phyloP scores from a whole-genome alignment of 2,329 filamentous ascomycete species.

The Scorias spongiosa region DNA sequence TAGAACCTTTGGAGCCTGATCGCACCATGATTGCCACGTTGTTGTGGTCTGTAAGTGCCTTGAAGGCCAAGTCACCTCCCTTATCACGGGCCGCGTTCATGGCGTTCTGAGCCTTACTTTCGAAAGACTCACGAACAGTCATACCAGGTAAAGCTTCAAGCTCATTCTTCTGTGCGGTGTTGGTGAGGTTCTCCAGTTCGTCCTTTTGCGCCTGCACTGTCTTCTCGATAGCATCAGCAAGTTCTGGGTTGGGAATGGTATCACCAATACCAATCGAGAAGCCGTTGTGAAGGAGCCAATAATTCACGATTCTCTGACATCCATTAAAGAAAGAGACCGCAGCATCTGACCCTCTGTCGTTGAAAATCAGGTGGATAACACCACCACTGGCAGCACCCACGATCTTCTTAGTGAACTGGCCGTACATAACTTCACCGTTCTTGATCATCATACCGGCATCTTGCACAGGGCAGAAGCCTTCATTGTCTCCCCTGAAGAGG shows the following conservation, averaged over 20 bases:
- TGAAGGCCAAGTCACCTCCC: conserved; percentile 81
- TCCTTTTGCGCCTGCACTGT: conserved; percentile 71
- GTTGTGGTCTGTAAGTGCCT: conserved; percentile 87
- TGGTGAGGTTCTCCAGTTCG: conserved; percentile 62
- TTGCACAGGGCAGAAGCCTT: conserved; percentile 43
- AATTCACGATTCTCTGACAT: conserved; percentile 84
- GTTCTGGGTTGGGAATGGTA: conserved; percentile 77
- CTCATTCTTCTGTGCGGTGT: conserved; percentile 65
- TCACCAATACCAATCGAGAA: conserved; percentile 98
- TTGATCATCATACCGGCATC: conserved; percentile 74
- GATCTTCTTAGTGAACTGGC: conserved; percentile 82
- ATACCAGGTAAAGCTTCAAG: conserved; percentile 93
- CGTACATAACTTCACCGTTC: conserved; percentile 78
- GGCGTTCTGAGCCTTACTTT: conserved; percentile 88
- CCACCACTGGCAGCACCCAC: conserved; percentile 81
- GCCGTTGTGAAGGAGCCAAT: conserved; percentile 92
- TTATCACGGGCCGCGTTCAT: conserved; percentile 93
- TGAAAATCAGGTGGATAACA: conserved; percentile 91
- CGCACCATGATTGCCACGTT: conserved; percentile 93
- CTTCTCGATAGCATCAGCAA: conserved; percentile 69
- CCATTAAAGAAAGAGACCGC: conserved; percentile 95
- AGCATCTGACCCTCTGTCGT: conserved; percentile 72
- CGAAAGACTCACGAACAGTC: conserved; percentile 96
- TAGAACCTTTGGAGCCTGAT: conserved; percentile 95
- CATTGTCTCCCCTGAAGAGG: conserved; percentile 40